Base-by-base conservation (phyloP, 2,329 filamentous ascomycete species). In the Parasarocladium wereldwijsianum region DNA sequence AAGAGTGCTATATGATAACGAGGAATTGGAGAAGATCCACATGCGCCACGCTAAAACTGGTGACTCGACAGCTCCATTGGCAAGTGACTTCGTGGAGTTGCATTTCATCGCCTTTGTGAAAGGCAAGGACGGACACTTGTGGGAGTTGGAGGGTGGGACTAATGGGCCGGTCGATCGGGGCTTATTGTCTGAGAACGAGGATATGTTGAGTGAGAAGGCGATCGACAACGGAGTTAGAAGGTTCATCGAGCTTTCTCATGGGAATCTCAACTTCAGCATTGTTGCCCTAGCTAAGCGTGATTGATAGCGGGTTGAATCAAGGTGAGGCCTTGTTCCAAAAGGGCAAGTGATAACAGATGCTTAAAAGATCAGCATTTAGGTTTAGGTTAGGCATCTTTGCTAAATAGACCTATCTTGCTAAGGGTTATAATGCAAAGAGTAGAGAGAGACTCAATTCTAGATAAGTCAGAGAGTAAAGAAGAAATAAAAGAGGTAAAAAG, bases 31-130 rank as follows among this genome's bases (percentile, higher is more conserved):
- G 51, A 65, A 61, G 28, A 80, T 79, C 2, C 81, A 90, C 52
- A 72, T 74, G 41, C 64, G 65, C 31, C 81, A 79, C 5, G 83
- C 78, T 4, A 56, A 55, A 2, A 52, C 61, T 23, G 84, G 84
- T 1, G 78, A 83, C 45, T 81, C 78, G 0, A 50, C 50, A 10
- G 67, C 77, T 1, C 77, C 77, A 2, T 45, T 56, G 12, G 70
- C 72, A 8, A 66, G 75, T 9, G 70, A 69, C 26, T 60, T 62
- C 17, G 58, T 73, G 1, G 77, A 80, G 25, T 60, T 83, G 38
- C 83, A 92, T 49, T 92, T 85, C 43, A 76, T 92, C 22, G 79
- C 78, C 24, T 90, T 86, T 46, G 74, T 86, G 28, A 84, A 78
- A 52, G 59, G 58, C 4, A 62, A 66, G 40, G 68, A 76, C 32